phyloP scores from a whole-genome alignment of 1,139 yeast genomes.

The Eremothecium sinecaudum region DNA sequence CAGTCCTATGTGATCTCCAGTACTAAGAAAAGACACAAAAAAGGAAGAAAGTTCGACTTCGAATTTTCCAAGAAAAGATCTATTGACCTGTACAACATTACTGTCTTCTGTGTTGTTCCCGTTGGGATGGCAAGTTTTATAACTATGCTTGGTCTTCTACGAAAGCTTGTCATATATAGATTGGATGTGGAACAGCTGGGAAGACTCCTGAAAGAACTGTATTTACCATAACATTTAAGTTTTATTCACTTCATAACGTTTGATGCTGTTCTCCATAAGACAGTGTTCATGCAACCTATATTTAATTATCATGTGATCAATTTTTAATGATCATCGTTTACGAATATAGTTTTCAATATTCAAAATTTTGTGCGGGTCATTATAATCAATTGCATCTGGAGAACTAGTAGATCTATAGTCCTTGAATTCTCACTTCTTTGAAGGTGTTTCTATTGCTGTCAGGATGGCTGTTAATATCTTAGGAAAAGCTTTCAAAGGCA shows the following conservation, averaged over 20 bases:
- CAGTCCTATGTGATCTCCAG: neutral
- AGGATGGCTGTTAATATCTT: conserved; percentile 65
- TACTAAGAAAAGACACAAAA: conserved; percentile 4
- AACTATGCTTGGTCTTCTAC: conserved; percentile 75
- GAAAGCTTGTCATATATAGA: conserved; percentile 66
- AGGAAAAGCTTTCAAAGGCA: conserved; percentile 62
- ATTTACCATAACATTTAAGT: no score
- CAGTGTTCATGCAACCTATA: no score
- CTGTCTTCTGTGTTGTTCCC: conserved; percentile 94
- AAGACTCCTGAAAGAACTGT: conserved; percentile 12
- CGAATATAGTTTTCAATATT: no score
- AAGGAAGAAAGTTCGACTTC: conserved; percentile 2
- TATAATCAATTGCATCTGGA: no score
- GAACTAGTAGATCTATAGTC: no score
- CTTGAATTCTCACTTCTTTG: no score
- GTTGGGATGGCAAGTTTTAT: conserved; percentile 90
- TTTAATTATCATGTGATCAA: no score
- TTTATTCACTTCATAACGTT: no score
- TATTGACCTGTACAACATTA: conserved; percentile 73
- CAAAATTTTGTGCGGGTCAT: no score
- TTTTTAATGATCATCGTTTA: no score
- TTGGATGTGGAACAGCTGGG: conserved; percentile 49
- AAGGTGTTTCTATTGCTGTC: conserved; percentile 6
- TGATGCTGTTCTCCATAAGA: no score
- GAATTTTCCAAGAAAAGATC: conserved; percentile 36